Evolutionary conservation across 495 filamentous ascomycete species (phyloP).

Genomic region (Neurospora sp.): DNA sequence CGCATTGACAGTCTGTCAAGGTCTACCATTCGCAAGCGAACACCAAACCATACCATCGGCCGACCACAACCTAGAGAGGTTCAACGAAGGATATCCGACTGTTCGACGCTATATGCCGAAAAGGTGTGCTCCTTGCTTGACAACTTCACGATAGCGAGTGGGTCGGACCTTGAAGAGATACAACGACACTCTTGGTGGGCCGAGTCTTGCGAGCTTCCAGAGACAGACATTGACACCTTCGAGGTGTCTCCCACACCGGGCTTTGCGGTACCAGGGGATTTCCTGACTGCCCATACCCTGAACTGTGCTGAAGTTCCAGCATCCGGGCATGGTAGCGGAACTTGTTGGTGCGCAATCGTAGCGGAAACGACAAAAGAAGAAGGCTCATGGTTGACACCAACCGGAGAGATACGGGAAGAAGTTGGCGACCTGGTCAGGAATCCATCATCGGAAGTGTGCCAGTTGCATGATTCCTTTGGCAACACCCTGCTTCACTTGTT

Average conservation of each 20-base stretch:
- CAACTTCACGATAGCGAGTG: constrained; percentile 17
- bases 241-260: constrained; percentile 17
- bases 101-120: constrained; percentile 16
- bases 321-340: constrained; percentile 20
- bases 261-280: constrained; percentile 30
- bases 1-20: constrained; percentile 24
- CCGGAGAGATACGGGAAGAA: constrained; percentile 10
- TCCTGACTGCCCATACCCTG: constrained; percentile 21
- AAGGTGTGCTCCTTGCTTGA: constrained; percentile 16
- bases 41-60: background rate
- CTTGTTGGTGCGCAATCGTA: constrained; percentile 33
- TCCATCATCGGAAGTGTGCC: constrained; percentile 11
- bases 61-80: background rate
- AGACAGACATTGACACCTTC: background rate
- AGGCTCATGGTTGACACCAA: constrained; percentile 15
- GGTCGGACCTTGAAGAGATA: constrained; percentile 7
- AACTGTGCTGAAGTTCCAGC: constrained; percentile 19
- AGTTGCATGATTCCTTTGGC: constrained; percentile 26
- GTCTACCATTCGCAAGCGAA: constrained; percentile 11
- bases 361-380: constrained; percentile 10
- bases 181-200: background rate
- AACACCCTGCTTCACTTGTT: constrained; percentile 37
- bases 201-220: constrained; percentile 1
- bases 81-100: constrained; percentile 17
- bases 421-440: constrained; percentile 11